Percentiles rank a stretch among this genome's conserved stretches.
phyloP scores from a whole-genome alignment of 2,329 filamentous ascomycete genomes.

The Beauveria varroae region DNA sequence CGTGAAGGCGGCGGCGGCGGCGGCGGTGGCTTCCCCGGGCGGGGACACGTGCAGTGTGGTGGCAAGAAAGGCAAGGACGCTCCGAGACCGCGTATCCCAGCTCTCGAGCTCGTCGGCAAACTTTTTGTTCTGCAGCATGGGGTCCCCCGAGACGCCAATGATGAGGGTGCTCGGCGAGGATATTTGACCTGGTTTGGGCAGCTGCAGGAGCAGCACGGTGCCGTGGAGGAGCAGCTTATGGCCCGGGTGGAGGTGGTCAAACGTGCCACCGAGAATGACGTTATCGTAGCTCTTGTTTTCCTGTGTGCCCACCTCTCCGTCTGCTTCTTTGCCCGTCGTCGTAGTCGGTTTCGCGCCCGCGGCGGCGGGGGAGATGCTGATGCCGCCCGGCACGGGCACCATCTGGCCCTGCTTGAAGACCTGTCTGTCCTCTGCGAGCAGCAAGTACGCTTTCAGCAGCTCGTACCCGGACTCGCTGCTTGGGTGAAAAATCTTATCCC shows the following conservation, averaged over 20 bases:
- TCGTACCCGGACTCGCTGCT: conserved; percentile 57
- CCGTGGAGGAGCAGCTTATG: conserved; percentile 97
- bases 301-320: not conserved
- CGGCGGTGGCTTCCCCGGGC: conserved; percentile 12
- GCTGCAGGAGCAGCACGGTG: conserved; percentile 62
- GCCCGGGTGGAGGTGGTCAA: conserved; percentile 90
- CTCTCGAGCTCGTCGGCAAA: conserved; percentile 72
- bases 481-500: conserved; percentile 58
- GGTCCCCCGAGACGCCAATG: conserved; percentile 83
- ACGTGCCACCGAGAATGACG: conserved; percentile 85
- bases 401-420: conserved; percentile 43
- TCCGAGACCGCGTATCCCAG: conserved; percentile 67
- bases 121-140: conserved; percentile 82
- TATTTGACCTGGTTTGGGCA: conserved; percentile 30
- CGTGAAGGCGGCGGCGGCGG: conserved; percentile 1
- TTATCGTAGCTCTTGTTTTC: conserved; percentile 18
- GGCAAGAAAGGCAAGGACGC: conserved; percentile 65
- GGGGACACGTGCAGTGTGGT: conserved; percentile 46
- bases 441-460: conserved; percentile 43
- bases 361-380: conserved; percentile 30
- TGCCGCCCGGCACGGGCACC: conserved; percentile 43
- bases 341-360: not conserved
- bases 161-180: conserved; percentile 51
- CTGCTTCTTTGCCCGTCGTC: not conserved
- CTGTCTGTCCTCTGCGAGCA: conserved; percentile 38